Conservation (phyloP, 768 basidiomycete genomes). For the Ramaria rubella region DNA sequence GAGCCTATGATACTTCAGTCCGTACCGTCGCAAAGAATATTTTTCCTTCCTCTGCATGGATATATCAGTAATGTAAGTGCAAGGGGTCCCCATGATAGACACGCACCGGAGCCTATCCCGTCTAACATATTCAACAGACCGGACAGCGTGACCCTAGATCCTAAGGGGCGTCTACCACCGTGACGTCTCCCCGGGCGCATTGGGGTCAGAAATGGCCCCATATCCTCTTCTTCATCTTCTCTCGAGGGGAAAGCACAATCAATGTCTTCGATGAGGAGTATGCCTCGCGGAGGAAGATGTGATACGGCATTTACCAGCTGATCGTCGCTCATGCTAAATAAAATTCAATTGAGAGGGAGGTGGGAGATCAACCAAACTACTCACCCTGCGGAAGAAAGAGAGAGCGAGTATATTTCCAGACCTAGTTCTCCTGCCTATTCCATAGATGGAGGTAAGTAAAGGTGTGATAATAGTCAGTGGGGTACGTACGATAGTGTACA, state of each 20-base stretch:
- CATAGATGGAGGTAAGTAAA: not conserved
- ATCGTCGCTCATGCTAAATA: constrained; percentile 41
- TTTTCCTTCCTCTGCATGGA: constrained; percentile 43
- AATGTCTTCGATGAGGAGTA: constrained; percentile 55
- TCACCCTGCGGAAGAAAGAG: constrained; percentile 42
- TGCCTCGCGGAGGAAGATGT: constrained; percentile 44
- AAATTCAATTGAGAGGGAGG: not conserved
- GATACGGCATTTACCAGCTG: constrained; percentile 41
- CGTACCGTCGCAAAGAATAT: constrained; percentile 54
- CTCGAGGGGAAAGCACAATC: constrained; percentile 52
- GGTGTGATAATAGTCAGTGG: not conserved
- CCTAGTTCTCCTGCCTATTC: constrained; percentile 18
- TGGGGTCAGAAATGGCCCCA: constrained; percentile 4
- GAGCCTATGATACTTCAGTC: not conserved
- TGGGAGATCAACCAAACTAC: constrained; percentile 14
- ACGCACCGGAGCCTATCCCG: constrained; percentile 36
- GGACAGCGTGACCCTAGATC: constrained; percentile 40
- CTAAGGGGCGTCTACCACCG: constrained; percentile 8
- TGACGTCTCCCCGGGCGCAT: constrained; percentile 12
- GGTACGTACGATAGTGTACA: constrained; percentile 42
- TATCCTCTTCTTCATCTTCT: constrained; percentile 31
- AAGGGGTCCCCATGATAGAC: not conserved
- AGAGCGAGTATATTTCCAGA: constrained; percentile 34
- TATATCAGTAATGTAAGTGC: not conserved
- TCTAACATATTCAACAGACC: constrained; percentile 55